phyloP scores from a whole-genome alignment of 2,329 filamentous ascomycete genomes.

The Penicillium sp. region DNA sequence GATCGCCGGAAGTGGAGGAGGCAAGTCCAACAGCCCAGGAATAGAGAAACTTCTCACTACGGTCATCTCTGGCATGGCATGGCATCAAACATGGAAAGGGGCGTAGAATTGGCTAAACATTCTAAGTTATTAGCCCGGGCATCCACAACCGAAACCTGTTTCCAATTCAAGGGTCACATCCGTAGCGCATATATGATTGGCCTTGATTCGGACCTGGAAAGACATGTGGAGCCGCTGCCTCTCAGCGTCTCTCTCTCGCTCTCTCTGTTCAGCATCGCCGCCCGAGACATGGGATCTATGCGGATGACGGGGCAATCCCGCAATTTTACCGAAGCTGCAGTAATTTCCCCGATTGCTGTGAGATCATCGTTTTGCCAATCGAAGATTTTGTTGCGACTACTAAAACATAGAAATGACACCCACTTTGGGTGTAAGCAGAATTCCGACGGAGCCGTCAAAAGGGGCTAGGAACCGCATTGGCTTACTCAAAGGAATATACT shows the following conservation, averaged over 20 bases:
- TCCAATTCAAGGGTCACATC: background rate
- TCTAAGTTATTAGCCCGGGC: background rate
- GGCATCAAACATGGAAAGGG: background rate
- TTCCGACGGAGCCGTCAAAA: too few relatives aligned
- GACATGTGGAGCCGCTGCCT: constrained; percentile 5
- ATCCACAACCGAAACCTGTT: constrained; percentile 1
- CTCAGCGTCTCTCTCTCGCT: constrained; percentile 4
- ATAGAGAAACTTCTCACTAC: too few relatives aligned
- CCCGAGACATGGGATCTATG: constrained; percentile 1
- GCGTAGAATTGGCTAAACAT: background rate
- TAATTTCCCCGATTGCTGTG: background rate
- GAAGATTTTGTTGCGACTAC: background rate
- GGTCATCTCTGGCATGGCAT: background rate
- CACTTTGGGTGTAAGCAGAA: too few relatives aligned
- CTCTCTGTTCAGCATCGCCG: background rate
- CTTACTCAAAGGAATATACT: too few relatives aligned
- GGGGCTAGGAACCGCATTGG: too few relatives aligned
- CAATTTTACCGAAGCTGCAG: background rate
- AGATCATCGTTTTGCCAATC: background rate
- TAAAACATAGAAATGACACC: too few relatives aligned
- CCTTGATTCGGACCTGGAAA: constrained; percentile 12
- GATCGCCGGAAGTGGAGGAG: too few relatives aligned
- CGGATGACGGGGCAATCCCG: background rate
- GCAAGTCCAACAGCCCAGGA: too few relatives aligned
- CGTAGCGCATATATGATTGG: background rate